Evolutionary conservation across 768 basidiomycete species (phyloP), one percentile per base, ranked within the genome.

Genomic region (Mycena amicta): DNA sequence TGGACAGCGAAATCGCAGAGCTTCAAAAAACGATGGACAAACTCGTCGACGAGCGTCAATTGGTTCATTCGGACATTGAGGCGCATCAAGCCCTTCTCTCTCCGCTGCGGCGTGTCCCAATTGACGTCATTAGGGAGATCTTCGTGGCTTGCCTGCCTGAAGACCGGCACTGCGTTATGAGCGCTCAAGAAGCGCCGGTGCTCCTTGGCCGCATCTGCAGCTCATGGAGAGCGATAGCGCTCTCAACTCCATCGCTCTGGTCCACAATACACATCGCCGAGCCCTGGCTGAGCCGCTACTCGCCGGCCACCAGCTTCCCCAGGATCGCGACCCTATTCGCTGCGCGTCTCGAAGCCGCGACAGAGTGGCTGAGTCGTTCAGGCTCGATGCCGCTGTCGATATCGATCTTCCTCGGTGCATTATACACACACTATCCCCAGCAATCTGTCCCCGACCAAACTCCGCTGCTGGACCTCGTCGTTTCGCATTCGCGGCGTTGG

Each of bases 171-270:
- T 55, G 55, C 23, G 61, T 55, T 4, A 65, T 64, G 54, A 64
- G 63, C 23, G 63, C 31, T 15, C 12, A 54, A 56, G 53, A 58
- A 8, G 67, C 68, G 0, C 72, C 71, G 0, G n/a, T 74, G 28
- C 30, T 71, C 2, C 68, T 74, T 4, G 69, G 67, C 3, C 69
- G 69, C 0, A 67, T 74, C 20, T 73, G 72, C 43, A 65, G 66
- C 50, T 22, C 59, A 0, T 74, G 72, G 71, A 66, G 71, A 6
- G 56, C 53, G 8, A 53, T 72, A 2, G 56, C 62, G 1, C 59
- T 63, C 2, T 53, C 65, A 13, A 73, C 72, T 1, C 72, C 72
- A 22, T 52, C 53, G 16, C 50, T 73, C 1, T 73, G 72, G 72
- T 60, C 64, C 18, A 41, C 45, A 4, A 43, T 66, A 4, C 61